phyloP scores from a whole-genome alignment of 306 rosid species.

The Casuarina cunninghamiana region DNA sequence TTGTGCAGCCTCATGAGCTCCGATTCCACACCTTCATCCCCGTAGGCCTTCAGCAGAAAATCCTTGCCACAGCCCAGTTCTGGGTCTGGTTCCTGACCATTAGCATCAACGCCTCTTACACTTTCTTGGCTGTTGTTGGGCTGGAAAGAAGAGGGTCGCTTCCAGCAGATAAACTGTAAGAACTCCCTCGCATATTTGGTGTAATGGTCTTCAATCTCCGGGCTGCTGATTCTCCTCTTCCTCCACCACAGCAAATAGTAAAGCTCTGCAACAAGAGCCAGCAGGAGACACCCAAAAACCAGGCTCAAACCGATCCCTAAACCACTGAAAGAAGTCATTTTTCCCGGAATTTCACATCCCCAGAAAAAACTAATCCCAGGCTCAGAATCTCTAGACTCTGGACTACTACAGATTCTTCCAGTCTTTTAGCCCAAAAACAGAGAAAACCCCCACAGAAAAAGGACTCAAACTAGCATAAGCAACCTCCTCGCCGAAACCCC shows the following conservation, averaged over 20 bases:
- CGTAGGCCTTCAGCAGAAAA: constrained; percentile 43
- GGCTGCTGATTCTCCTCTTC: constrained; percentile 47
- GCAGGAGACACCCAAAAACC: constrained; percentile 65
- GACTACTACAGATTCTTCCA: neutral
- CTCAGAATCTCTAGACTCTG: neutral
- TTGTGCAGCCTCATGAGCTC: constrained; percentile 91
- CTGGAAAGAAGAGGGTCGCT: constrained; percentile 32
- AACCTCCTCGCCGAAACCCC: constrained; percentile 16
- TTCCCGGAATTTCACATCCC: constrained; percentile 46
- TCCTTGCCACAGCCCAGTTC: constrained; percentile 55
- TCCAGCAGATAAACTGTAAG: constrained; percentile 52
- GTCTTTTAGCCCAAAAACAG: neutral
- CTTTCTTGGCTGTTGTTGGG: constrained; percentile 1
- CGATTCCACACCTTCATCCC: constrained; percentile 64
- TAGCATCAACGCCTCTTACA: constrained; percentile 31
- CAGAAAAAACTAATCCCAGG: constrained; percentile 14
- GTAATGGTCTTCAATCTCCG: constrained; percentile 53
- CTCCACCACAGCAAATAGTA: constrained; percentile 84
- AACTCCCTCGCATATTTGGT: constrained; percentile 46
- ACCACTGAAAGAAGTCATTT: constrained; percentile 50
- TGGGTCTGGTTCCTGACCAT: constrained; percentile 38
- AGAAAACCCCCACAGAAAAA: neutral
- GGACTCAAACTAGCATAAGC: constrained; percentile 2
- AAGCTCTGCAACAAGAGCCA: constrained; percentile 67
- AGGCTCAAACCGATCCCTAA: constrained; percentile 60